A percentile compares a stretch with the other conserved stretches of the same genome.
Conservation (phyloP, 2,329 filamentous ascomycete genomes). For the Monosporascus ibericus region DNA sequence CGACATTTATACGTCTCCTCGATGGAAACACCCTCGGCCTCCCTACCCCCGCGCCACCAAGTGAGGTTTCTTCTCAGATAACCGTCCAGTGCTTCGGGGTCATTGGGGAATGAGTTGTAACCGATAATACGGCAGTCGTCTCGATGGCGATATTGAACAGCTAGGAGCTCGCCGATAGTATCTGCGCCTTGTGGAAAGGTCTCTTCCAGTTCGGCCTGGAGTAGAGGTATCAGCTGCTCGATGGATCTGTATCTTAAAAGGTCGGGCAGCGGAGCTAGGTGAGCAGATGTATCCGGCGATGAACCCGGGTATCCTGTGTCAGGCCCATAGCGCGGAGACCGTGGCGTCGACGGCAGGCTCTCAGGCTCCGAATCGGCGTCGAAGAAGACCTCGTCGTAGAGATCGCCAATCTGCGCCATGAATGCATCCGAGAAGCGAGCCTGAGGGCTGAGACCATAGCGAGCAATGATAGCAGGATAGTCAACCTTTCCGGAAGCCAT, state of each 20-base stretch:
- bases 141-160: conserved; percentile 49
- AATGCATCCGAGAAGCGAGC: conserved; percentile 72
- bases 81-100: conserved; percentile 52
- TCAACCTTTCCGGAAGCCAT: conserved; percentile 68
- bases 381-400: conserved; percentile 62
- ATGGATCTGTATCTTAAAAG: conserved; percentile 43
- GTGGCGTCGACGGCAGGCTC: conserved; percentile 23
- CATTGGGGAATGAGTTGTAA: conserved; percentile 59
- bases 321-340: conserved; percentile 14
- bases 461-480: conserved; percentile 60
- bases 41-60: conserved; percentile 82
- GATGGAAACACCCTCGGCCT: conserved; percentile 67
- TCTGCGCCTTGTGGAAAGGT: conserved; percentile 47
- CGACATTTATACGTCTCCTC: conserved; percentile 87
- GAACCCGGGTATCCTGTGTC: conserved; percentile 18
- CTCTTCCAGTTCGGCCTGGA: conserved; percentile 38
- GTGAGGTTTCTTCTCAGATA: conserved; percentile 66
- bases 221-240: conserved; percentile 38
- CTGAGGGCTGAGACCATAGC: conserved; percentile 64
- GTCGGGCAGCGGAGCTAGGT: conserved; percentile 23
- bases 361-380: conserved; percentile 31
- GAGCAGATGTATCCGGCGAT: conserved; percentile 4
- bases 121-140: conserved; percentile 47
- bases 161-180: conserved; percentile 44
- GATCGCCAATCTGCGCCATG: conserved; percentile 62